Conservation (phyloP, 176 grass and related monocot species). For the Musa troglodytarum region DNA sequence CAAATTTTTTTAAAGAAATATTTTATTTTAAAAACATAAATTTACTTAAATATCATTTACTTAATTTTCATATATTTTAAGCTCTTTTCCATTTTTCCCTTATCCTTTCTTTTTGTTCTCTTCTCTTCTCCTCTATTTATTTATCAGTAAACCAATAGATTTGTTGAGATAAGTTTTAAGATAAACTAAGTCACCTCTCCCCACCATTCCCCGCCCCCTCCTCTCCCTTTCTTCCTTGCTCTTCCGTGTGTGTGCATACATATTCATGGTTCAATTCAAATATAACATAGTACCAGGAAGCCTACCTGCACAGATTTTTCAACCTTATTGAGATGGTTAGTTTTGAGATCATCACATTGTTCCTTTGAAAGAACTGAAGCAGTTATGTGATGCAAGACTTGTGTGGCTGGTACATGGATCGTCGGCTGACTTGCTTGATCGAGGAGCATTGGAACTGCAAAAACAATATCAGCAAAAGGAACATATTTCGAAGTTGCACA, state of each 20-base stretch:
- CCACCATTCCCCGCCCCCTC: too few relatives aligned
- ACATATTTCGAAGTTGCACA: neutral
- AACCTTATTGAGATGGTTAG: slow-evolving; percentile 21
- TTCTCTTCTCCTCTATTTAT: neutral
- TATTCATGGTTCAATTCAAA: neutral
- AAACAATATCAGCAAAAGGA: neutral
- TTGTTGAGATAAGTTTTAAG: too few relatives aligned
- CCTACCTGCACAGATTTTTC: slow-evolving; percentile 48
- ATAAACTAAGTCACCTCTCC: too few relatives aligned
- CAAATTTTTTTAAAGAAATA: too few relatives aligned
- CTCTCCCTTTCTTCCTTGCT: too few relatives aligned
- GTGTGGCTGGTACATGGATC: slow-evolving; percentile 5
- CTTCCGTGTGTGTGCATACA: too few relatives aligned
- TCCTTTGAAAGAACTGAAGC: slow-evolving; percentile 35
- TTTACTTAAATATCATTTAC: neutral
- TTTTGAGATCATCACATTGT: slow-evolving; percentile 24
- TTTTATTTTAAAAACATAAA: too few relatives aligned
- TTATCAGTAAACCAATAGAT: too few relatives aligned
- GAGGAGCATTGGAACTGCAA: slow-evolving; percentile 37
- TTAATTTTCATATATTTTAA: neutral
- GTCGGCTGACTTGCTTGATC: slow-evolving; percentile 22
- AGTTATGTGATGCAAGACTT: slow-evolving; percentile 33
- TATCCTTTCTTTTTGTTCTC: neutral
- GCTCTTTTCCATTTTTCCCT: neutral
- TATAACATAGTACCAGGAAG: slow-evolving; percentile 23